phyloP scores from a whole-genome alignment of 192 early-diverging fungal genomes.

The Backusella macrospora region DNA sequence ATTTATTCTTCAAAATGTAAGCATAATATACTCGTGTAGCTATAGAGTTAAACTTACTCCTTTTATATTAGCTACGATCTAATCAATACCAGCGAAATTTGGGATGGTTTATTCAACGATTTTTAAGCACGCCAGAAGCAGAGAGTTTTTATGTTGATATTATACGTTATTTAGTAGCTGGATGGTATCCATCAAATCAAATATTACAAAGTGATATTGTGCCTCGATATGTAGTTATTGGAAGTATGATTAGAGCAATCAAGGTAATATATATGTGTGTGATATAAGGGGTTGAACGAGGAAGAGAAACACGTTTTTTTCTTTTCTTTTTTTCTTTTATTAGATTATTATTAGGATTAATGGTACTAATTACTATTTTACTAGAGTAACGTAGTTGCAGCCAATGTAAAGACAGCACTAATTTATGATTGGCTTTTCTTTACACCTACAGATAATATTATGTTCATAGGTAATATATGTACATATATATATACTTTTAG shows the following conservation, averaged over 20 bases:
- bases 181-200: constrained; percentile 73
- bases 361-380: neutral
- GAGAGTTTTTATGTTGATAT: constrained; percentile 67
- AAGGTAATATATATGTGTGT: constrained; percentile 37
- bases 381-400: constrained; percentile 59
- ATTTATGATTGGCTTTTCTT: constrained; percentile 84
- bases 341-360: neutral
- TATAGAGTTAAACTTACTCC: neutral
- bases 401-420: constrained; percentile 73
- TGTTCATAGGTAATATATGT: constrained; percentile 59
- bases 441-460: constrained; percentile 68
- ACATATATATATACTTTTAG: too few species aligned
- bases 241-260: constrained; percentile 58
- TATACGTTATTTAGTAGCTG: constrained; percentile 74
- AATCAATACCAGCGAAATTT: constrained; percentile 59
- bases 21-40: neutral
- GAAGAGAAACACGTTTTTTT: too few species aligned
- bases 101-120: constrained; percentile 68
- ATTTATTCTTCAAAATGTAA: constrained; percentile 65
- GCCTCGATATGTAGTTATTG: constrained; percentile 71
- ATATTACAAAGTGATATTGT: constrained; percentile 72
- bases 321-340: neutral
- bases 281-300: neutral
- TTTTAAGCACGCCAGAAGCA: constrained; percentile 55
- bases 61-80: constrained; percentile 42